phyloP scores from a whole-genome alignment of 108 stramenopile species.

The Seminavis robusta region DNA sequence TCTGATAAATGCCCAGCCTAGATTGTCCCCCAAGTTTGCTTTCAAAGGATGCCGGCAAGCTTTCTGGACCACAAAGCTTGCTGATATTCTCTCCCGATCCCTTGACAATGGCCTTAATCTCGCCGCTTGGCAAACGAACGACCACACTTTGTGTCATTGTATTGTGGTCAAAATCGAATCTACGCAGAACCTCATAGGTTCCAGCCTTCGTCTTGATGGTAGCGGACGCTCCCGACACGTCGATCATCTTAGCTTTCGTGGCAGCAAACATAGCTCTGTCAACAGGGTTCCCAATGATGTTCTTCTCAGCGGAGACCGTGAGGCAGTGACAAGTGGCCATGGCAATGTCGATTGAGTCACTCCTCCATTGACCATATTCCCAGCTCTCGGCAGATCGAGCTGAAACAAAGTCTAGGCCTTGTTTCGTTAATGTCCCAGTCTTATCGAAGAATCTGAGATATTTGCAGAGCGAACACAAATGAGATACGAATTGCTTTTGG shows the following conservation, averaged over 20 bases:
- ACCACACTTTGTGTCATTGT: conserved; percentile 59
- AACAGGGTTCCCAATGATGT: conserved; percentile 44
- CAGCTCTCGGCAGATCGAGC: conserved; percentile 4
- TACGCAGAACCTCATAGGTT: conserved; percentile 29
- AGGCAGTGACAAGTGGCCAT: conserved; percentile 55
- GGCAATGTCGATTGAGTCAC: conserved; percentile 17
- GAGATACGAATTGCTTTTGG: no score
- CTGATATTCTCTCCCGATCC: conserved; percentile 47
- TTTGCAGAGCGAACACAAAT: no score
- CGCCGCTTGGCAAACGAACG: conserved; percentile 16
- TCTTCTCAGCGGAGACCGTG: conserved; percentile 11
- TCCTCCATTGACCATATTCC: neutral
- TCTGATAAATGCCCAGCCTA: conserved; percentile 47
- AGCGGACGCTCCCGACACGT: conserved; percentile 14
- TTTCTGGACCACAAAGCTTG: conserved; percentile 34
- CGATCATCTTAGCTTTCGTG: no score
- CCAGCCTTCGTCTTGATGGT: neutral
- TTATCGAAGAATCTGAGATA: conserved; percentile 75
- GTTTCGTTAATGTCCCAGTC: conserved; percentile 67
- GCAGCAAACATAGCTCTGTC: no score
- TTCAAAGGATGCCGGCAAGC: conserved; percentile 40
- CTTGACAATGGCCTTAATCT: conserved; percentile 22
- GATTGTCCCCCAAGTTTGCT: conserved; percentile 23
- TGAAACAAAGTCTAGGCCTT: conserved; percentile 50
- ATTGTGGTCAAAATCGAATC: conserved; percentile 56